A percentile compares a stretch with the other conserved stretches of the same genome.
Conservation (phyloP, 2,329 filamentous ascomycete genomes). For the Blumeriella jaapii region DNA sequence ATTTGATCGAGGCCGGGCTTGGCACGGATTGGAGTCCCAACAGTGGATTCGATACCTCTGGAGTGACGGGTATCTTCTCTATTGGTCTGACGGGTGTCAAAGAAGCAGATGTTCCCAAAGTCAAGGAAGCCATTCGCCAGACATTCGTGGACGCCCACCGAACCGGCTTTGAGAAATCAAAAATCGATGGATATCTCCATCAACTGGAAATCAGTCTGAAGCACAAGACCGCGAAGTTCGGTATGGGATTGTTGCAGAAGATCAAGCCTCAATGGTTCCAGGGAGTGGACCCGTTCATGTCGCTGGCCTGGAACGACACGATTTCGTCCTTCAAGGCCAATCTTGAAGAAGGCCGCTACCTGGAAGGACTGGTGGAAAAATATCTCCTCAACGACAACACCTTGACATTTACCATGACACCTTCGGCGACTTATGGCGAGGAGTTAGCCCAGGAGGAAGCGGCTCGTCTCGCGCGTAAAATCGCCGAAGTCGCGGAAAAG, state of each 20-base stretch:
- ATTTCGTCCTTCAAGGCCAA: conserved; percentile 70
- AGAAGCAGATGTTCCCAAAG: conserved; percentile 62
- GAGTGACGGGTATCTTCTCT: conserved; percentile 71
- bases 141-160: conserved; percentile 59
- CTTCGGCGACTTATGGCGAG: conserved; percentile 62
- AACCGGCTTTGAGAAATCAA: conserved; percentile 76
- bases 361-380: conserved; percentile 77
- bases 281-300: conserved; percentile 82
- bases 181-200: conserved; percentile 88
- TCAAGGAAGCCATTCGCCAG: conserved; percentile 62
- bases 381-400: conserved; percentile 82
- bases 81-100: conserved; percentile 85
- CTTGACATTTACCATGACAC: conserved; percentile 88
- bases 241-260: conserved; percentile 79
- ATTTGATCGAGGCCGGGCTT: conserved; percentile 77
- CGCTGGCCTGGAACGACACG: conserved; percentile 83
- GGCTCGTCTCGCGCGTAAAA: conserved; percentile 60
- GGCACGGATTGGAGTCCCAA: conserved; percentile 94
- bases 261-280: conserved; percentile 93
- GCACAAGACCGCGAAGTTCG: conserved; percentile 94
- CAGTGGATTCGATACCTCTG: conserved; percentile 76
- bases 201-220: conserved; percentile 88
- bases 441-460: conserved; percentile 70
- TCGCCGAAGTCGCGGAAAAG: conserved; percentile 54
- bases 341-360: conserved; percentile 64